A percentile compares a stretch with the other conserved stretches of the same genome.
These are phyloP conservation scores for Myriosclerotinia duriaeana DNA, from an alignment of 2,329 filamentous ascomycete genomes.

Conservation along the genomic window DNA sequence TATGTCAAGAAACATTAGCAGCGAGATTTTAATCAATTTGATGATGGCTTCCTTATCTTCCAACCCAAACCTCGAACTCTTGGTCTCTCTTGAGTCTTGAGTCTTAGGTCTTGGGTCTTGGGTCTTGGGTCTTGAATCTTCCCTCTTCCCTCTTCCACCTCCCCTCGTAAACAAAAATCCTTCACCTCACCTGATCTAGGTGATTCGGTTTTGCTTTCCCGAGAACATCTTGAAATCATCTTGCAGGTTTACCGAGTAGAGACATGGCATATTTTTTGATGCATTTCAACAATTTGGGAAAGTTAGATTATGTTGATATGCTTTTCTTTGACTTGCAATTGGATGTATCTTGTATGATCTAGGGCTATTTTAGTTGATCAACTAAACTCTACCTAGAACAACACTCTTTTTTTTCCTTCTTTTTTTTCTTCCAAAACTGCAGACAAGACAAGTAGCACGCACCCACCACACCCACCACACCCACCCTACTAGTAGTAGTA, in stretches of 20 bases:
- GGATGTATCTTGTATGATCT: background rate
- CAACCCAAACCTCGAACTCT: background rate
- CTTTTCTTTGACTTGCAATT: background rate
- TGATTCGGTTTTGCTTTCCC: constrained; percentile 10
- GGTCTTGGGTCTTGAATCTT: too few species aligned
- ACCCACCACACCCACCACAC: too few species aligned
- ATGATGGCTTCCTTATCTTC: background rate
- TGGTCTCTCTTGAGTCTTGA: background rate
- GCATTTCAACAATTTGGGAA: background rate
- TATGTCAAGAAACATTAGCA: background rate
- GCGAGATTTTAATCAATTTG: background rate
- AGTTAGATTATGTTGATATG: background rate
- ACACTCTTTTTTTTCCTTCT: too few species aligned
- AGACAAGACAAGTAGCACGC: too few species aligned
- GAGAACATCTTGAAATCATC: constrained; percentile 21
- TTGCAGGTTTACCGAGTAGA: constrained; percentile 14
- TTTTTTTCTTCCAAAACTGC: too few species aligned
- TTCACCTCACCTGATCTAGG: constrained; percentile 9
- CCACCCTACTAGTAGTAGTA: too few species aligned
- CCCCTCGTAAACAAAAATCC: background rate
- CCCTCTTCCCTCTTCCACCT: background rate
- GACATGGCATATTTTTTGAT: background rate
- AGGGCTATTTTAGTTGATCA: constrained; percentile 4
- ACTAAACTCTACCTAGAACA: background rate
- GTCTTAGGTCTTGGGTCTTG: too few species aligned